Conservation (phyloP, 352 stramenopile species). For the Globisporangium spiculum region DNA sequence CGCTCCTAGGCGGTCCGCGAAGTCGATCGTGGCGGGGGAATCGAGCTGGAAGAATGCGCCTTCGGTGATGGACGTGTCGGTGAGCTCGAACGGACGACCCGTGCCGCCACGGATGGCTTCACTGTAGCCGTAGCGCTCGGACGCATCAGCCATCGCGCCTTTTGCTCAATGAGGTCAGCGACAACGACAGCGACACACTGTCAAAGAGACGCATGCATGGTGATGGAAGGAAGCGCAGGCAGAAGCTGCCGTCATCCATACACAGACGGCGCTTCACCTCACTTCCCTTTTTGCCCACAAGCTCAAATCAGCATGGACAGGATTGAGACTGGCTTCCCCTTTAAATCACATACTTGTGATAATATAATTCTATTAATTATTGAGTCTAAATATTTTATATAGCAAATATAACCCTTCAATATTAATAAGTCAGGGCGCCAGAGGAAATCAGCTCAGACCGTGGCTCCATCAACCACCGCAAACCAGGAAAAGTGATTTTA, state of each 20-base stretch:
- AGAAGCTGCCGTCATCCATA: neutral
- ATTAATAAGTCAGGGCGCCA: neutral
- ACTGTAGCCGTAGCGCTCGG: conserved; percentile 16
- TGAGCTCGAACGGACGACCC: conserved; percentile 10
- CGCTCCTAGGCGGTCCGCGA: neutral
- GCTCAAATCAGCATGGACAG: conserved; percentile 4
- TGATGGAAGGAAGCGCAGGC: neutral
- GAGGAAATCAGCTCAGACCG: neutral
- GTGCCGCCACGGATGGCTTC: neutral
- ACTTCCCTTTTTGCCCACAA: neutral
- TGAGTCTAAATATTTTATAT: neutral
- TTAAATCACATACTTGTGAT: neutral
- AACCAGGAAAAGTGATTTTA: neutral
- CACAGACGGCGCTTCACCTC: neutral
- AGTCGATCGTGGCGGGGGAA: conserved; percentile 2
- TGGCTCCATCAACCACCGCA: neutral
- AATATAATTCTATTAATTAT: neutral
- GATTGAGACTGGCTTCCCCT: neutral
- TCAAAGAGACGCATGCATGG: neutral
- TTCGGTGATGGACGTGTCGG: conserved; percentile 20
- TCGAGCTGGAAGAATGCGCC: conserved; percentile 19
- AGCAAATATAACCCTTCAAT: neutral
- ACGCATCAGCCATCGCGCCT: conserved; percentile 10
- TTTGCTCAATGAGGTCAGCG: conserved; percentile 5
- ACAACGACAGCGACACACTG: too few species aligned